phyloP scores from a whole-genome alignment of 768 basidiomycete genomes.

The Russula vinacea region DNA sequence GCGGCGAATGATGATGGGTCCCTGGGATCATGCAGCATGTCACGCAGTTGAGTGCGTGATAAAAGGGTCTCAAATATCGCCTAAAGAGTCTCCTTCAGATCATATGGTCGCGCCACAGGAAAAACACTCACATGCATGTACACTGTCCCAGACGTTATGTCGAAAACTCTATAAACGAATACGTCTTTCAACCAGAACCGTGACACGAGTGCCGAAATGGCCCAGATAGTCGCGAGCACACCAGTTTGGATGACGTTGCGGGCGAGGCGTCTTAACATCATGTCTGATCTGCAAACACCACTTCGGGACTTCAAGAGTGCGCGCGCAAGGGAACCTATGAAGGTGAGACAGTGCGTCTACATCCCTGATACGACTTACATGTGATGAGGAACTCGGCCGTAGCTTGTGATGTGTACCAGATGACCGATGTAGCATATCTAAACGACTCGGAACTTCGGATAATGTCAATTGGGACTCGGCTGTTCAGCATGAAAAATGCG shows the following conservation, averaged over 20 bases:
- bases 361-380: neutral
- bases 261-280: neutral
- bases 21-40: neutral
- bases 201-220: neutral
- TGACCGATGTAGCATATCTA: neutral
- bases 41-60: neutral
- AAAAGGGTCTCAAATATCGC: conserved; percentile 8
- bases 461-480: neutral
- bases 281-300: neutral
- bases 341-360: neutral
- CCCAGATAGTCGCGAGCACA: conserved; percentile 1
- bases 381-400: conserved; percentile 3
- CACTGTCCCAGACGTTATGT: conserved; percentile 5
- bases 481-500: neutral
- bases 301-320: conserved; percentile 11
- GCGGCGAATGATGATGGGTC: neutral
- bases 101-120: too few species aligned
- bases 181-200: neutral
- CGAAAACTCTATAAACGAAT: neutral
- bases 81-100: neutral
- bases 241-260: conserved; percentile 11
- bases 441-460: neutral
- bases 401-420: conserved; percentile 6
- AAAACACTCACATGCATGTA: conserved; percentile 12
- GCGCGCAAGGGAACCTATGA: neutral